Evolutionary conservation across 306 rosid genomes (phyloP).

Genomic region (Rubus idaeus): DNA sequence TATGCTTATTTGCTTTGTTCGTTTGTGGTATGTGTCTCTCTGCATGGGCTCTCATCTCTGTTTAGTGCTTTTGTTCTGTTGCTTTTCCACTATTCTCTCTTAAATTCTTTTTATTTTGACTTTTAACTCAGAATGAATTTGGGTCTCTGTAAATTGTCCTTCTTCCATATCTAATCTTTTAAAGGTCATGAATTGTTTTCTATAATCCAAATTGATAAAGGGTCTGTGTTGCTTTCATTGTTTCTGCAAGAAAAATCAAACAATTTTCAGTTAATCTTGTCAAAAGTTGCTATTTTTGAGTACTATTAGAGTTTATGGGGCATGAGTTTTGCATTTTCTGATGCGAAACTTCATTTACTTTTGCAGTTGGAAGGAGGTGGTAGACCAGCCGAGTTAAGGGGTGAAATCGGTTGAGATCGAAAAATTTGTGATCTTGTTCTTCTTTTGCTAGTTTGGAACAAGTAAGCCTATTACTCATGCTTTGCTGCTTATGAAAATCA

Average conservation of each 20-base stretch:
- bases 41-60: neutral
- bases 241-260: neutral
- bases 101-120: neutral
- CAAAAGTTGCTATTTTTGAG: neutral
- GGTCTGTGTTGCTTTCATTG: neutral
- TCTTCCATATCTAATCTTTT: neutral
- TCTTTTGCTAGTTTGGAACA: conserved; percentile 25
- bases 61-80: neutral
- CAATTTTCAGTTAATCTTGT: neutral
- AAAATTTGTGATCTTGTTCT: conserved; percentile 28
- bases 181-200: neutral
- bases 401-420: conserved; percentile 30
- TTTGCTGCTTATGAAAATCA: conserved; percentile 5
- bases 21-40: conserved; percentile 24
- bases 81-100: neutral
- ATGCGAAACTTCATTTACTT: conserved; percentile 21
- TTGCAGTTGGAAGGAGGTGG: conserved; percentile 35
- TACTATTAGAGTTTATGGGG: neutral
- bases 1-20: conserved; percentile 30
- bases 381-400: conserved; percentile 34
- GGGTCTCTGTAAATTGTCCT: neutral
- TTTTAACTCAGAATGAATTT: neutral
- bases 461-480: conserved; percentile 22
- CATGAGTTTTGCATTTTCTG: conserved; percentile 15
- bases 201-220: neutral